phyloP scores from a whole-genome alignment of 164 flowering plant species.

The Platanus orientalis region DNA sequence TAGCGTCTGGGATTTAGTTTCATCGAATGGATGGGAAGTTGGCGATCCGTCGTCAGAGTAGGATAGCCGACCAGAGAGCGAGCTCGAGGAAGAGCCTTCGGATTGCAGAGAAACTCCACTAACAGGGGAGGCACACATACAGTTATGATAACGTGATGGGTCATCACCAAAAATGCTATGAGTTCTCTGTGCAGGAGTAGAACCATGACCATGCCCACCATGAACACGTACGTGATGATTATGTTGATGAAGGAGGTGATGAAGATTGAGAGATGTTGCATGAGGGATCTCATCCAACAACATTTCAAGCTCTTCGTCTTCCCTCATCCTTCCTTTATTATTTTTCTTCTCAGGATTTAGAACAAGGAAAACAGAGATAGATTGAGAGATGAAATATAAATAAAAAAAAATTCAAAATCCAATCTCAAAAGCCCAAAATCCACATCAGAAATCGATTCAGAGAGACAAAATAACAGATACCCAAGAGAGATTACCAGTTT shows the following conservation, averaged over 20 bases:
- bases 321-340: slow-evolving; percentile 20
- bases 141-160: slow-evolving; percentile 13
- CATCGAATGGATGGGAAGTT: slow-evolving; percentile 16
- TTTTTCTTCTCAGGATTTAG: slow-evolving; percentile 1
- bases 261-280: slow-evolving; percentile 23
- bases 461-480: slow-evolving; percentile 13
- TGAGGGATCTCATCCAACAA: slow-evolving; percentile 39
- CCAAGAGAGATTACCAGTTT: slow-evolving; percentile 23
- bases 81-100: slow-evolving; percentile 37
- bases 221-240: slow-evolving; percentile 10
- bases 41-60: slow-evolving; percentile 30
- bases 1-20: slow-evolving; percentile 11
- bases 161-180: slow-evolving; percentile 30
- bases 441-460: slow-evolving; percentile 17
- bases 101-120: slow-evolving; percentile 30
- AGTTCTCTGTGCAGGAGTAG: slow-evolving; percentile 7
- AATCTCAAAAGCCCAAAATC: slow-evolving; percentile 18
- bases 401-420: not conserved
- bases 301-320: slow-evolving; percentile 30
- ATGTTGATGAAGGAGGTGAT: slow-evolving; percentile 9
- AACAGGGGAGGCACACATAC: slow-evolving; percentile 30
- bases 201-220: slow-evolving; percentile 19
- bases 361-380: slow-evolving; percentile 2
- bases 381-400: not conserved
- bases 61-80: slow-evolving; percentile 28